Base-by-base conservation (phyloP, 176 grass and related monocot genomes). In the Carex myosuroides region DNA sequence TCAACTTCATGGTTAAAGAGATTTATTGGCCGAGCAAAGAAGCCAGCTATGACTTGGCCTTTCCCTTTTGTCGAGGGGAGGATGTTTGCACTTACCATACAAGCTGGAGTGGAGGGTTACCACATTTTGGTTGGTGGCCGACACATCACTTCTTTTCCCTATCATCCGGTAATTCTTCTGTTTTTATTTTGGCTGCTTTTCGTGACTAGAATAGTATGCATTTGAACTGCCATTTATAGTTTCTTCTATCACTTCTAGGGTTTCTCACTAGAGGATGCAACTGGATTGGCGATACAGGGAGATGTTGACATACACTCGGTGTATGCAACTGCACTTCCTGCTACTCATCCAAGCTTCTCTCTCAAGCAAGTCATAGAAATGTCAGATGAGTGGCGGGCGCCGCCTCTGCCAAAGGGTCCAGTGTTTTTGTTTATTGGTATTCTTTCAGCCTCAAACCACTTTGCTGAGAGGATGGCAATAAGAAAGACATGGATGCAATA, bases 21-120 rank as follows among this genome's bases (percentile, higher is more conserved):
- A 83, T 99, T 99, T 84, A 95, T 99, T 83, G 96, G 96, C 80
- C 96, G 96, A 70, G 96, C 96, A 65, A 95, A 99, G 89, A 99
- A 95, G 81, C 93, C 96, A 52, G 89, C 88, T 64, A 90, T 99
- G 86, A 94, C 91, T 55, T 99, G 93, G 96, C 90, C 96, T 22
- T 99, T 93, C 73, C 93, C 96, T 48, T 99, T 99, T 69, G 87
- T 95, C 60, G 96, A 99, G 74, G 93, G 92, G 62, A 90, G 88
- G 62, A 67, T 99, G 78, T 99, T 99, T 91, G 93, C 95, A 85
- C 82, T 99, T 85, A 99, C 96, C 50, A 90, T 95, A 57, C 96
- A 95, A 85, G 93, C 93, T 90, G 96, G 96, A 79, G 91, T 99
- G 81, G 96, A 99, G 86, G 96, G 96, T 22, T 99, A 93, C 86